A percentile compares a stretch with the other conserved stretches of the same genome.
Evolutionary conservation across 2,329 filamentous ascomycete species (phyloP).

Genomic region (Didymella exigua): DNA sequence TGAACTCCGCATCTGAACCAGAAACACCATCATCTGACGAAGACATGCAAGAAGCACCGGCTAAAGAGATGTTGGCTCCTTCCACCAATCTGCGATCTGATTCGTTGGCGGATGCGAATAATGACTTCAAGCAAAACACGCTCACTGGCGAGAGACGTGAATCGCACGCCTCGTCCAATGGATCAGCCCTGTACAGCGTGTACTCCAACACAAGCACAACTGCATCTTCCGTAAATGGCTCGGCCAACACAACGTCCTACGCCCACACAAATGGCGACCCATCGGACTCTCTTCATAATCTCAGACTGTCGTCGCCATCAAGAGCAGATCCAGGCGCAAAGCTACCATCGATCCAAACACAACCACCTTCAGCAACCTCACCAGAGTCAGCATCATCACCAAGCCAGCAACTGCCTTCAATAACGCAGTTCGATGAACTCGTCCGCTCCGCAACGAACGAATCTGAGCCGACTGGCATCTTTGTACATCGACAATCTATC

Average conservation of each 20-base stretch:
- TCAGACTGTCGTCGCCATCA: conserved; percentile 44
- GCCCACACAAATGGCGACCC: conserved; percentile 9
- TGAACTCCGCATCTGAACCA: conserved; percentile 54
- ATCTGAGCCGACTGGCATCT: conserved; percentile 31
- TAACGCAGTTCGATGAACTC: conserved; percentile 43
- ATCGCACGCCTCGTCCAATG: conserved; percentile 14
- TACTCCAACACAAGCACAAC: conserved; percentile 9
- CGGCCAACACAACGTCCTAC: conserved; percentile 18
- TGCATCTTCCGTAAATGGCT: conserved; percentile 5
- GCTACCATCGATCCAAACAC: conserved; percentile 46
- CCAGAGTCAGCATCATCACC: conserved; percentile 38
- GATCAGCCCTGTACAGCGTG: conserved; percentile 14
- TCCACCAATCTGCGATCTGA: conserved; percentile 1
- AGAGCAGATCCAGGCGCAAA: conserved; percentile 36
- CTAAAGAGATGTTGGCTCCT: background rate
- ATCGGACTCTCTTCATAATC: conserved; percentile 33
- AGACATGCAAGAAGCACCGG: conserved; percentile 37
- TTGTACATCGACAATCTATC: conserved; percentile 44
- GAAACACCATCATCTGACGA: conserved; percentile 53
- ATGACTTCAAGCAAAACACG: background rate
- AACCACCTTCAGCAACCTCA: conserved; percentile 32
- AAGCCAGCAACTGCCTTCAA: conserved; percentile 41
- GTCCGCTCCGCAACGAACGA: conserved; percentile 43
- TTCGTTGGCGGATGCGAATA: conserved; percentile 7
- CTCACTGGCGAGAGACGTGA: conserved; percentile 8